A percentile compares a stretch with the other conserved stretches of the same genome.
These are phyloP conservation scores for Aristolochia californica DNA, from an alignment of 164 flowering plant genomes.

Conservation along the genomic window DNA sequence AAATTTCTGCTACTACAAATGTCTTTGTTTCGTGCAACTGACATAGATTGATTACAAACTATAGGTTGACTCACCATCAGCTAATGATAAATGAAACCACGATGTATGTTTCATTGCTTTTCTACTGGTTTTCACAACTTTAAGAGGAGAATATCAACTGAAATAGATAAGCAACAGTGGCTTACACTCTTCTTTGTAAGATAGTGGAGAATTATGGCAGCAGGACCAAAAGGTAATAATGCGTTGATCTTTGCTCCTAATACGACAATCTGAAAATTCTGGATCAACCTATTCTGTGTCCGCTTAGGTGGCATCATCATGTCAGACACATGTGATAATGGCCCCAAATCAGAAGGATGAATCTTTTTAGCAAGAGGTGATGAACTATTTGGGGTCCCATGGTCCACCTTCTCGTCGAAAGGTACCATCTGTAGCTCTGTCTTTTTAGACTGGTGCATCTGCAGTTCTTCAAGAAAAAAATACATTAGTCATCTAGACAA, in stretches of 20 bases:
- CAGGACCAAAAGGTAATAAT: conserved; percentile 69
- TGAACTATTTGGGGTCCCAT: conserved; percentile 29
- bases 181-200: conserved; percentile 53
- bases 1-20: background rate
- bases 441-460: background rate
- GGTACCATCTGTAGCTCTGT: conserved; percentile 28
- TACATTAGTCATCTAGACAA: background rate
- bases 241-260: conserved; percentile 59
- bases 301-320: conserved; percentile 21
- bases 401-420: conserved; percentile 26
- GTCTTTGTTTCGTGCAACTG: background rate
- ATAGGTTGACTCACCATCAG: background rate
- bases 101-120: too few species aligned
- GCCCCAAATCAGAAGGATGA: conserved; percentile 22
- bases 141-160: background rate
- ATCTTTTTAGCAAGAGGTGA: conserved; percentile 28
- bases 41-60: background rate
- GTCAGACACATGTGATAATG: conserved; percentile 16
- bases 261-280: conserved; percentile 44
- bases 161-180: background rate
- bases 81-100: background rate
- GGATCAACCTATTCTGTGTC: conserved; percentile 21
- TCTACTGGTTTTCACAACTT: background rate
- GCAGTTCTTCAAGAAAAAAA: background rate
- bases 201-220: conserved; percentile 58